These are phyloP conservation scores for Arbutus unedo DNA, from an alignment of 148 eudicot genomes.

Conservation along the genomic window DNA sequence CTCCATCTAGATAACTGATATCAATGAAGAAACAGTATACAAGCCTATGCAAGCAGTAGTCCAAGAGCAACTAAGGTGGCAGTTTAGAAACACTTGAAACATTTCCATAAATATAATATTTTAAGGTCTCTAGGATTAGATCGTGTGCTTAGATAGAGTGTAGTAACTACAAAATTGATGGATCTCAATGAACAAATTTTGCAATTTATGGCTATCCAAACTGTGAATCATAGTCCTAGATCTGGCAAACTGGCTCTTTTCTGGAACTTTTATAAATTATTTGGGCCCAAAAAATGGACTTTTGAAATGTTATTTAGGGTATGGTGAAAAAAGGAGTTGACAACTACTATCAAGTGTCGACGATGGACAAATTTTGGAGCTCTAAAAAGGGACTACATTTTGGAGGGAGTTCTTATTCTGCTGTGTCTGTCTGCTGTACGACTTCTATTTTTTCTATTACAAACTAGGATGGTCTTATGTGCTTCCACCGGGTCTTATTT, in stretches of 20 bases:
- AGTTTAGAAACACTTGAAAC: neutral
- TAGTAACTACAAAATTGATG: neutral
- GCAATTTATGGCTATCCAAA: neutral
- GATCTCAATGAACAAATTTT: neutral
- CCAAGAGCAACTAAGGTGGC: neutral
- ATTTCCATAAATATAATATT: neutral
- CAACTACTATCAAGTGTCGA: neutral
- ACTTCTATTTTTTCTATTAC: neutral
- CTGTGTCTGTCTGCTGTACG: neutral
- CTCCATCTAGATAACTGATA: too few relatives aligned
- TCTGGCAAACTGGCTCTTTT: neutral
- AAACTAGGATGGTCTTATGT: neutral
- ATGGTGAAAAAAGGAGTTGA: neutral
- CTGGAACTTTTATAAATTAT: neutral
- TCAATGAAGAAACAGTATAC: too few relatives aligned
- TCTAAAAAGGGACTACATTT: neutral
- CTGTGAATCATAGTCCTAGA: neutral
- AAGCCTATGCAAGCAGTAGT: neutral
- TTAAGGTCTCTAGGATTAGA: neutral
- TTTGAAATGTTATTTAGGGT: neutral
- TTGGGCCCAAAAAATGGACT: neutral
- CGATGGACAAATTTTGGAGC: neutral
- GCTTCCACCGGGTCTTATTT: neutral
- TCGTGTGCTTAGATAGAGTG: neutral
- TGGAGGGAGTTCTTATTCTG: neutral